phyloP scores from a whole-genome alignment of 2,329 filamentous ascomycete genomes.

The Pseudogymnoascus verrucosus region DNA sequence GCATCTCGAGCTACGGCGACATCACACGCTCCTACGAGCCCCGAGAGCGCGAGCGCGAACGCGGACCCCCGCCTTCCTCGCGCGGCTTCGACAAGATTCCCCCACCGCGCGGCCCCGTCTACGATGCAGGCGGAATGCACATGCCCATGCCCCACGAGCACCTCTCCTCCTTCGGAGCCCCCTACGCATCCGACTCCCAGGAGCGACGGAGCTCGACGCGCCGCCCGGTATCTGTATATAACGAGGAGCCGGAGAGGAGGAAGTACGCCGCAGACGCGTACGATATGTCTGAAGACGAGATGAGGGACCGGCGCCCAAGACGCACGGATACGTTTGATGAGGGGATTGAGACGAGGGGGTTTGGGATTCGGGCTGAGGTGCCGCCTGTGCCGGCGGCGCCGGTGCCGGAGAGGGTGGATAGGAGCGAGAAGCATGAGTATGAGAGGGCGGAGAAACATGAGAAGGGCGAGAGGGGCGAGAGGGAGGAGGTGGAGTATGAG shows the following conservation, averaged over 20 bases:
- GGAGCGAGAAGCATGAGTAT: not conserved
- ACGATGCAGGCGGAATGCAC: not conserved
- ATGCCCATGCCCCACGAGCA: not conserved
- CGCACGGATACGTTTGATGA: conserved; percentile 25
- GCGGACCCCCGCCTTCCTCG: conserved; percentile 57
- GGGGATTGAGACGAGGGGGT: conserved; percentile 22
- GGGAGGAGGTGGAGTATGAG: conserved; percentile 8
- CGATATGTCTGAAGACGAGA: conserved; percentile 24
- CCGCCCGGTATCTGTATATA: conserved; percentile 23
- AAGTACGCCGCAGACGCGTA: conserved; percentile 22
- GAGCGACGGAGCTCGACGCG: conserved; percentile 27
- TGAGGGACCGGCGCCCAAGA: conserved; percentile 17
- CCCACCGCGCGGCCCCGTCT: conserved; percentile 27
- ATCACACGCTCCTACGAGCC: conserved; percentile 31
- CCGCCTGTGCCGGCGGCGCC: not conserved
- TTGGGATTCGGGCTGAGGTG: conserved; percentile 19
- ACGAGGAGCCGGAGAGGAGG: conserved; percentile 20
- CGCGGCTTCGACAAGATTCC: conserved; percentile 64
- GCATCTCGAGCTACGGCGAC: conserved; percentile 24
- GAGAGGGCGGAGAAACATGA: too few relatives aligned
- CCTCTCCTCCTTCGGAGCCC: not conserved
- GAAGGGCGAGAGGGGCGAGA: conserved; percentile 11
- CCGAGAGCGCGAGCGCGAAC: conserved; percentile 26
- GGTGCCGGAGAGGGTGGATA: conserved; percentile 11
- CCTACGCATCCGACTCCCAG: conserved; percentile 31